Percentiles rank a stretch among this genome's conserved stretches.
Evolutionary conservation across 805 yeast species (phyloP).

Genomic region (Diddensiella caesifluorescens): DNA sequence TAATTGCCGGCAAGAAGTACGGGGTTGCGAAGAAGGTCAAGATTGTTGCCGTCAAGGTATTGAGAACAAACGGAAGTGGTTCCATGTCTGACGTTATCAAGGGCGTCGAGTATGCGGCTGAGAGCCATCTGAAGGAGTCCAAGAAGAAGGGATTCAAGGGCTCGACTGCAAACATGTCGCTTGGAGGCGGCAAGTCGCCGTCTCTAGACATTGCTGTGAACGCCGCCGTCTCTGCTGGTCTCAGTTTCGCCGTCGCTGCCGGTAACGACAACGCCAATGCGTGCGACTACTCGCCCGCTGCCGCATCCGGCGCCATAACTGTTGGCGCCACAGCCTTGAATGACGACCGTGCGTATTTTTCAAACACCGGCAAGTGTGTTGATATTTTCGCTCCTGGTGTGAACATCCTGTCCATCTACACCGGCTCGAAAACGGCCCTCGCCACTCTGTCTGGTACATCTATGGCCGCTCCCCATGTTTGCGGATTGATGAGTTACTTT

Average conservation of each 20-base stretch:
- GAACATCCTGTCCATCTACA: conserved; percentile 51
- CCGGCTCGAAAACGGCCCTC: conserved; percentile 46
- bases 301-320: conserved; percentile 48
- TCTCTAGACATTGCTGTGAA: conserved; percentile 54
- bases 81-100: conserved; percentile 56
- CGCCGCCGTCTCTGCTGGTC: conserved; percentile 52
- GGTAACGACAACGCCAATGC: conserved; percentile 60
- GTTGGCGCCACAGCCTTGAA: conserved; percentile 45
- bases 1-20: conserved; percentile 51
- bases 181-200: conserved; percentile 54
- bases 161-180: conserved; percentile 57
- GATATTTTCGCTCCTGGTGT: conserved; percentile 54
- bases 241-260: conserved; percentile 59
- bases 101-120: conserved; percentile 57
- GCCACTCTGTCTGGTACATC: conserved; percentile 56
- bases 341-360: conserved; percentile 47
- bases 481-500: conserved; percentile 52
- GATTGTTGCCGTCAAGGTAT: conserved; percentile 56
- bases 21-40: conserved; percentile 59
- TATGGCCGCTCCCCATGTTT: conserved; percentile 59
- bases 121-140: conserved; percentile 41
- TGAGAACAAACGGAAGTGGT: conserved; percentile 55
- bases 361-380: conserved; percentile 50
- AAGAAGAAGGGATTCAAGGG: conserved; percentile 48
- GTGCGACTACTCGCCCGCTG: conserved; percentile 55